Evolutionary conservation across 2,329 filamentous ascomycete species (phyloP), one percentile per base, ranked within the genome.

Genomic region (Paecilomyces dactylethromorphus): DNA sequence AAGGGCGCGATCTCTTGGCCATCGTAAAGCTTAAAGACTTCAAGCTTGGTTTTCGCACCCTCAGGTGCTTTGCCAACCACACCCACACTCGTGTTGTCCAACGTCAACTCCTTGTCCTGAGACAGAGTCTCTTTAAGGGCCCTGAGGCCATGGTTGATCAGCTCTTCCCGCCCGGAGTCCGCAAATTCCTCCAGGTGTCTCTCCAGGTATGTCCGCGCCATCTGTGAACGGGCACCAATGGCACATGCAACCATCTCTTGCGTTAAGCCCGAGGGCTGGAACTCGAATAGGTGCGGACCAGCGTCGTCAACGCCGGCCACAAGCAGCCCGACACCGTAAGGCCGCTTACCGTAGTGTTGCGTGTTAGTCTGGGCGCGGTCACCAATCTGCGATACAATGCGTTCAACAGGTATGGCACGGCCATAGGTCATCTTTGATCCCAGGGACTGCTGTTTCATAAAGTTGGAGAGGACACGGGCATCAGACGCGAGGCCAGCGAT

Each of bases 381-480:
- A 68, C 90, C 93, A 72, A 99, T 97, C 78, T 93, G 89, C 65
- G 87, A 84, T 66, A 96, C 92, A 69, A 97, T 91, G 63, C 90
- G 89, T 71, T 91, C 88, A 73, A 97, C 82, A 32, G 92, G 91
- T 74, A 99, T 94, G 66, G 92, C 87, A 66, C 94, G 92, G 78
- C 91, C 93, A 81, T 96, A 97, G 59, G 92, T 96, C 69, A 99
- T 88, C 76, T 93, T 92, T 70, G 94, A 93, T 71, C 91, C 90
- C 71, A 99, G 91, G 64, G 91, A 96, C 81, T 97, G 94, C 80
- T 96, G 92, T 83, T 97, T 97, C 93, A 99, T 97, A 83, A 97
- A 99, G 86, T 99, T 99, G 83, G 92, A 97, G 69, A 99, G 92
- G 69, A 99, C 94, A 72, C 94, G 94, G 73, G 93, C 94, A 78